These are phyloP conservation scores for Pichia kudriavzevii DNA, from an alignment of 1,139 yeast genomes.

Conservation along the genomic window DNA sequence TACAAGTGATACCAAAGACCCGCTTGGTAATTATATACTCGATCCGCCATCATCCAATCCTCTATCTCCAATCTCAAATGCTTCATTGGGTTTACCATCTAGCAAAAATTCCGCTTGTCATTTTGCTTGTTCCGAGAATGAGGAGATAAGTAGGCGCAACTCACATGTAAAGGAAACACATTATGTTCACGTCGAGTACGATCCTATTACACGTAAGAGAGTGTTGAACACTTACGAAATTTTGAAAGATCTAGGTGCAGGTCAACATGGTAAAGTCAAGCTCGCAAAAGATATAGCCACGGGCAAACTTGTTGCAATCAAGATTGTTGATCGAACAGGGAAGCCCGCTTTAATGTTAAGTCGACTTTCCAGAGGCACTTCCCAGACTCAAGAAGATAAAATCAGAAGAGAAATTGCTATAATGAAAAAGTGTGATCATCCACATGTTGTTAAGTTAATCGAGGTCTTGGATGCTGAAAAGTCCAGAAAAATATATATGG, in stretches of 20 bases:
- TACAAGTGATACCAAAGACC: not conserved
- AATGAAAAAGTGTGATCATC: slow-evolving; percentile 88
- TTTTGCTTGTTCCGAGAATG: slow-evolving; percentile 4
- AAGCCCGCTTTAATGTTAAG: slow-evolving; percentile 46
- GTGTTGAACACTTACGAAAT: slow-evolving; percentile 88
- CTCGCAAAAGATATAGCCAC: slow-evolving; percentile 70
- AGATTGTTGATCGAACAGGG: slow-evolving; percentile 76
- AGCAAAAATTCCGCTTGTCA: slow-evolving; percentile 1
- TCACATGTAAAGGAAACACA: slow-evolving; percentile 73
- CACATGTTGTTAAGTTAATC: slow-evolving; percentile 75
- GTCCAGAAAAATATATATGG: slow-evolving; percentile 81
- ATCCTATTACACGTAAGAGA: slow-evolving; percentile 79
- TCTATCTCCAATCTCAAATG: slow-evolving; percentile 2
- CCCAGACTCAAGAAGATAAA: slow-evolving; percentile 55
- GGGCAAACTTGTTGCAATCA: slow-evolving; percentile 79
- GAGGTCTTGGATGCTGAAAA: slow-evolving; percentile 87
- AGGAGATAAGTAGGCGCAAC: slow-evolving; percentile 4
- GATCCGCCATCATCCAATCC: not conserved
- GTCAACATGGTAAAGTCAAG: slow-evolving; percentile 97
- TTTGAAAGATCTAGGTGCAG: slow-evolving; percentile 79
- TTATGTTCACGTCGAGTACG: slow-evolving; percentile 74
- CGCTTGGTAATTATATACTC: too few species aligned
- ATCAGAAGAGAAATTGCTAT: slow-evolving; percentile 90
- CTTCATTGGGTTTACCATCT: slow-evolving; percentile 4
- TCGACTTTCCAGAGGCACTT: slow-evolving; percentile 26